phyloP scores from a whole-genome alignment of 1,284 basidiomycete genomes.

The Xerocomus nothofagi region DNA sequence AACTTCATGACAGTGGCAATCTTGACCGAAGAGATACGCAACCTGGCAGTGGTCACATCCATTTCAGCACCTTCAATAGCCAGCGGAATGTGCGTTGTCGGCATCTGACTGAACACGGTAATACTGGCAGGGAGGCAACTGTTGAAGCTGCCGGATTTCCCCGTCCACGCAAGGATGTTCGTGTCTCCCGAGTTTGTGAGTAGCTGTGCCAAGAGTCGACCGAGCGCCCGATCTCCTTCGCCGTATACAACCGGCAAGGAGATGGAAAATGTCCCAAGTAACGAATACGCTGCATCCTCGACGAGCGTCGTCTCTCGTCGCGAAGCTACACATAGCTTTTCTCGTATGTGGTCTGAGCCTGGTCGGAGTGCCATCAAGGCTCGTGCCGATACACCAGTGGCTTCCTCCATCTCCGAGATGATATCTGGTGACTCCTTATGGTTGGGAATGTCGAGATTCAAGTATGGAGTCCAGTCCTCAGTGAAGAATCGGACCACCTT shows the following conservation, averaged over 20 bases:
- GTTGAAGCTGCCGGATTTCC: conserved; percentile 2
- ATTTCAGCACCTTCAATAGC: neutral
- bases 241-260: conserved; percentile 2
- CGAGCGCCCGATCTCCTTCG: conserved; percentile 2
- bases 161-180: conserved; percentile 9
- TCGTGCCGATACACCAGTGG: neutral
- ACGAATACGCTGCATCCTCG: neutral
- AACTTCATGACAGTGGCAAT: neutral
- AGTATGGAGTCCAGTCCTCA: neutral
- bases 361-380: neutral
- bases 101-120: neutral
- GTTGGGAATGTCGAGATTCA: neutral
- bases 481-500: neutral
- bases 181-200: neutral
- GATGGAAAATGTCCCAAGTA: neutral
- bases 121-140: conserved; percentile 7
- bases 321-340: neutral
- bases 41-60: neutral
- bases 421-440: conserved; percentile 2
- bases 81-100: neutral
- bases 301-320: neutral
- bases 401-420: conserved; percentile 6
- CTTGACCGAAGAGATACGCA: neutral
- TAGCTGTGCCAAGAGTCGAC: conserved; percentile 2
- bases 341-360: neutral